These are phyloP conservation scores for Sporormia fimetaria DNA, from an alignment of 495 filamentous ascomycete genomes.

Conservation along the genomic window DNA sequence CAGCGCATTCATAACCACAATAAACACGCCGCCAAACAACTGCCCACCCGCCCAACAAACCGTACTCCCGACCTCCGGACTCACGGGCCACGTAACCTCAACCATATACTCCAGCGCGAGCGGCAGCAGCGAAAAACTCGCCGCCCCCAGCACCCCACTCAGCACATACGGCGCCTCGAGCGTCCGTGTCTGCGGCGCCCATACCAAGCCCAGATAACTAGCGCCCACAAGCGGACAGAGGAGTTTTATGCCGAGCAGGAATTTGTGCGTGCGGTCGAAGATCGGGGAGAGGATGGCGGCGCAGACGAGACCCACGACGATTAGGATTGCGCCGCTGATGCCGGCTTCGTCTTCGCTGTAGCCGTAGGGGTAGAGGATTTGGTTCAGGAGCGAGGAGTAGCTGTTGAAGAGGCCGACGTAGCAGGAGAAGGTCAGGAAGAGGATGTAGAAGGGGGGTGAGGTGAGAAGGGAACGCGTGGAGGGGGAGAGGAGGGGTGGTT, in stretches of 20 bases:
- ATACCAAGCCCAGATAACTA: conserved; percentile 67
- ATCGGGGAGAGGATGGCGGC: conserved; percentile 69
- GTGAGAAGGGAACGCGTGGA: conserved; percentile 21
- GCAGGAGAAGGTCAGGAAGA: conserved; percentile 63
- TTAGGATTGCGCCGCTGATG: conserved; percentile 81
- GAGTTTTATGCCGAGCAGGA: conserved; percentile 60
- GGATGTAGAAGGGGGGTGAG: conserved; percentile 60
- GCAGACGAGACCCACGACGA: conserved; percentile 70
- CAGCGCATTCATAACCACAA: conserved; percentile 69
- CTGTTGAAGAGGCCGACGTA: conserved; percentile 93
- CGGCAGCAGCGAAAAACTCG: conserved; percentile 70
- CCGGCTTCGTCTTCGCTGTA: conserved; percentile 75
- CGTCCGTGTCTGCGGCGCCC: conserved; percentile 58
- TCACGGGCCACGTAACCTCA: conserved; percentile 75
- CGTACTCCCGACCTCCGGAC: conserved; percentile 74
- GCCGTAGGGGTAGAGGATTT: conserved; percentile 73
- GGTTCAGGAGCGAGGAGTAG: conserved; percentile 77
- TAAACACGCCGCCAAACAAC: conserved; percentile 68
- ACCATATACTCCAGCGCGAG: conserved; percentile 77
- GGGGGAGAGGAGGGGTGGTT: conserved; percentile 49
- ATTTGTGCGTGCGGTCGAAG: conserved; percentile 73
- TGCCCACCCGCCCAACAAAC: conserved; percentile 78
- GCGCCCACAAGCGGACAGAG: conserved; percentile 64
- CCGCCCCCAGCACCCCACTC: conserved; percentile 56
- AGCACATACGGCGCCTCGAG: conserved; percentile 64